phyloP scores from a whole-genome alignment of 2,329 filamentous ascomycete genomes.

The Neurospora sp. region DNA sequence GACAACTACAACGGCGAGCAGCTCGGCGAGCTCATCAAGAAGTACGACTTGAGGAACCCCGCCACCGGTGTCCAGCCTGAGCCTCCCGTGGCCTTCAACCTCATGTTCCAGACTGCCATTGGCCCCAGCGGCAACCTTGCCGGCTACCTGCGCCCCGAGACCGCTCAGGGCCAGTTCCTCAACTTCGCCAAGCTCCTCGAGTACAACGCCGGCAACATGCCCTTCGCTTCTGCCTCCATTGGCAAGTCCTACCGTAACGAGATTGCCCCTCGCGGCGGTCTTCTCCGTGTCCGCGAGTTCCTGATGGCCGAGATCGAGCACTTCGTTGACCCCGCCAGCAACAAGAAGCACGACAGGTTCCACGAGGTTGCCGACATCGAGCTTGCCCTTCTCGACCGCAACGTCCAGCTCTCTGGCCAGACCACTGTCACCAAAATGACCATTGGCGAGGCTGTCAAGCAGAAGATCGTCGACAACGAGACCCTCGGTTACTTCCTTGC shows the following conservation, averaged over 20 bases:
- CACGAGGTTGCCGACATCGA: slow-evolving; percentile 74
- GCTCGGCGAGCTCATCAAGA: slow-evolving; percentile 79
- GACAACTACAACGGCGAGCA: slow-evolving; percentile 89
- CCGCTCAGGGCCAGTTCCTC: slow-evolving; percentile 94
- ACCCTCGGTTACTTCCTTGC: slow-evolving; percentile 96
- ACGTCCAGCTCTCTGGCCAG: slow-evolving; percentile 80
- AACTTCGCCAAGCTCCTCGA: slow-evolving; percentile 95
- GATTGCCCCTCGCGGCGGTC: slow-evolving; percentile 84
- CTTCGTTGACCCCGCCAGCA: slow-evolving; percentile 87
- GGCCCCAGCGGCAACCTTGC: slow-evolving; percentile 81
- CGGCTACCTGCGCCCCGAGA: slow-evolving; percentile 86
- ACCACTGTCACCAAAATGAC: slow-evolving; percentile 63
- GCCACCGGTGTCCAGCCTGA: slow-evolving; percentile 65
- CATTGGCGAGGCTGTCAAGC: slow-evolving; percentile 78
- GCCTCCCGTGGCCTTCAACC: slow-evolving; percentile 85
- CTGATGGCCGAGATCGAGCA: slow-evolving; percentile 99
- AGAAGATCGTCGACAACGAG: slow-evolving; percentile 86
- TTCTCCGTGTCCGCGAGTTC: slow-evolving; percentile 92
- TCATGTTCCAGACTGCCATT: slow-evolving; percentile 97
- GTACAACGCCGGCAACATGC: slow-evolving; percentile 91
- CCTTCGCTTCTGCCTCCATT: slow-evolving; percentile 93
- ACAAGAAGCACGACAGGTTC: slow-evolving; percentile 91
- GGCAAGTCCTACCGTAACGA: slow-evolving; percentile 98
- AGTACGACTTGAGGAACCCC: slow-evolving; percentile 86
- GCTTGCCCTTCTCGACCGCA: slow-evolving; percentile 72